Conservation (phyloP, 2,329 filamentous ascomycete species). For the Aquanectria penicillioides region DNA sequence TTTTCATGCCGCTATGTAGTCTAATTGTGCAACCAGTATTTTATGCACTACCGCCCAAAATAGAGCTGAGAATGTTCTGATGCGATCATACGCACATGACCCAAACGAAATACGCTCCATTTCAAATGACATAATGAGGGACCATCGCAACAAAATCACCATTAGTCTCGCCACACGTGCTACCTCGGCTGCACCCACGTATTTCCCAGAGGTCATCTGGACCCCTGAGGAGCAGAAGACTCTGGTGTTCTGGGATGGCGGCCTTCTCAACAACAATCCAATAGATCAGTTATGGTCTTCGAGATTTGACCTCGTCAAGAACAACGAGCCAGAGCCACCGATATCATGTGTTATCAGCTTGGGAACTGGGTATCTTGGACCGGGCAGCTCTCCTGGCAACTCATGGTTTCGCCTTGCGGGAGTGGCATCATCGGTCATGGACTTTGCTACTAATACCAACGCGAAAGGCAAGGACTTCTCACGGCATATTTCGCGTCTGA, state of each 20-base stretch:
- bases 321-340: not conserved
- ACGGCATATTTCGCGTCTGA: constrained; percentile 19
- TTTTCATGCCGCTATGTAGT: accelerated
- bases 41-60: constrained; percentile 27
- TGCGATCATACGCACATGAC: constrained; percentile 25
- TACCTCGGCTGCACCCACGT: constrained; percentile 31
- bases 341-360: constrained; percentile 30
- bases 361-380: constrained; percentile 24
- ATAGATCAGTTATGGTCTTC: constrained; percentile 35
- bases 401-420: constrained; percentile 28
- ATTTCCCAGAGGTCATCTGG: constrained; percentile 29
- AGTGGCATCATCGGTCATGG: constrained; percentile 26
- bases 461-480: constrained; percentile 35
- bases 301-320: constrained; percentile 31
- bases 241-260: constrained; percentile 30
- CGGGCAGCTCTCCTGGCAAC: not conserved
- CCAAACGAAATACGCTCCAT: constrained; percentile 25
- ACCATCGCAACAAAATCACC: constrained; percentile 22
- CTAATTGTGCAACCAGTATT: constrained; percentile 1
- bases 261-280: constrained; percentile 33
- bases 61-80: constrained; percentile 27
- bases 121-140: constrained; percentile 16
- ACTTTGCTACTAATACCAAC: constrained; percentile 34
- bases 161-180: constrained; percentile 33
- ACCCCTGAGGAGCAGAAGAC: not conserved